A percentile compares a stretch with the other conserved stretches of the same genome.
These are phyloP conservation scores for Cytospora paraplurivora DNA, from an alignment of 2,329 filamentous ascomycete genomes.

Conservation along the genomic window DNA sequence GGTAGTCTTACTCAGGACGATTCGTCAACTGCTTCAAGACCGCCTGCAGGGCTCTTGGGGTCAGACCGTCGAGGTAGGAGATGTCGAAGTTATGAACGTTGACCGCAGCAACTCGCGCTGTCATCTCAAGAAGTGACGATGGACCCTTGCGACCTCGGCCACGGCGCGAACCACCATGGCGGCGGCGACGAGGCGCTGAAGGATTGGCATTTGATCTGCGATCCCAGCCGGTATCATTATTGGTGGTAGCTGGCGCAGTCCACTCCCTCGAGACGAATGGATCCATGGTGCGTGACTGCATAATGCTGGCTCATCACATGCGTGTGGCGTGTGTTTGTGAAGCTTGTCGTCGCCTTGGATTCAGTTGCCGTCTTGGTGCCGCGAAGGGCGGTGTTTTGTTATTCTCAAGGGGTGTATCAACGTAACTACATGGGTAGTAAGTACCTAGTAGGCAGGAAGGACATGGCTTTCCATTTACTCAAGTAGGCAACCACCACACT, in stretches of 20 bases:
- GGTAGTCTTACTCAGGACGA: conserved; percentile 9
- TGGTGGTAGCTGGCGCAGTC: conserved; percentile 10
- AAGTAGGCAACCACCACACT: too few species aligned
- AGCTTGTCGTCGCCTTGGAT: not conserved
- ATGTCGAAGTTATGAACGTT: not conserved
- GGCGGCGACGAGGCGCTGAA: not conserved
- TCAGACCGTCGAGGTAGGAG: not conserved
- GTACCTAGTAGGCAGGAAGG: too few species aligned
- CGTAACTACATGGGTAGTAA: too few species aligned
- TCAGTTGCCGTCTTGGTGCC: too few species aligned
- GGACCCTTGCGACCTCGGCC: not conserved
- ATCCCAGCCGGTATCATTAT: conserved; percentile 21
- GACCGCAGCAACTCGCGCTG: conserved; percentile 11
- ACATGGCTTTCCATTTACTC: too few species aligned
- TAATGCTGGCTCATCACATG: not conserved
- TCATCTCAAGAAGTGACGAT: conserved; percentile 9
- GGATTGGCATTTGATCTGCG: not conserved
- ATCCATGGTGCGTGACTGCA: conserved; percentile 5
- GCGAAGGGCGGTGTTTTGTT: too few species aligned
- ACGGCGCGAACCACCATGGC: not conserved
- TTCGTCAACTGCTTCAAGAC: conserved; percentile 7
- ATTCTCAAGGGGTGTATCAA: too few species aligned
- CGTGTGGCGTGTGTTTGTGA: too few species aligned
- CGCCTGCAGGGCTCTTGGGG: conserved; percentile 6
- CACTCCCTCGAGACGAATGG: conserved; percentile 17